These are phyloP conservation scores for Saccharomyces hybrid DNA, from an alignment of 1,139 yeast species.

Conservation along the genomic window DNA sequence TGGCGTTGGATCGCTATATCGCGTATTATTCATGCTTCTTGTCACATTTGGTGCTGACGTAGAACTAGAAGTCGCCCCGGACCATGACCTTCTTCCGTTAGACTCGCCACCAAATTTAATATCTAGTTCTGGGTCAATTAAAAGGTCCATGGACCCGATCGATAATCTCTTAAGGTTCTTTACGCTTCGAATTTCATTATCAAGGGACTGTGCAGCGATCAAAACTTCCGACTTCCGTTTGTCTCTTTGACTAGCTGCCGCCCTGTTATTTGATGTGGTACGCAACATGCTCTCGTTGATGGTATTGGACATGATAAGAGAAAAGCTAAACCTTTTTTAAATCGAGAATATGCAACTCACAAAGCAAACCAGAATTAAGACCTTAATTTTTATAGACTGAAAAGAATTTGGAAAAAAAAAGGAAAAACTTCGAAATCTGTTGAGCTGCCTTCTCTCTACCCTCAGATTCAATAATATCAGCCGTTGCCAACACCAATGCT, in stretches of 20 bases:
- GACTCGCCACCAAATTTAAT: background rate
- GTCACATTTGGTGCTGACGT: conserved; percentile 6
- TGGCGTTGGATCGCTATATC: conserved; percentile 6
- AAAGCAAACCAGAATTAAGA: background rate
- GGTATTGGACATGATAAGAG: background rate
- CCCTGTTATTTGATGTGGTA: background rate
- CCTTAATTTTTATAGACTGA: background rate
- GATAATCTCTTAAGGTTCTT: conserved; percentile 29
- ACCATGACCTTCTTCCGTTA: conserved; percentile 12
- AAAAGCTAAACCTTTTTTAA: background rate
- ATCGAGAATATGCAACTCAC: background rate
- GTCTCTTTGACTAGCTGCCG: conserved; percentile 7
- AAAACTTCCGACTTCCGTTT: conserved; percentile 28
- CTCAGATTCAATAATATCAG: background rate
- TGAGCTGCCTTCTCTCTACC: background rate
- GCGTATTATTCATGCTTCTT: conserved; percentile 4
- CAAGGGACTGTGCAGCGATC: conserved; percentile 30
- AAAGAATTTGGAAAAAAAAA: background rate
- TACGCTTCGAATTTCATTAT: conserved; percentile 27
- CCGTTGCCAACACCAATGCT: background rate
- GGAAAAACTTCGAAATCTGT: background rate
- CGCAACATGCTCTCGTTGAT: background rate
- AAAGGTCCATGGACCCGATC: conserved; percentile 28
- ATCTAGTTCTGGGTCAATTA: conserved; percentile 28
- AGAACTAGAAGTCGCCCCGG: conserved; percentile 9